Base-by-base conservation (phyloP, 306 rosid genomes). In the Fragaria vesca region DNA sequence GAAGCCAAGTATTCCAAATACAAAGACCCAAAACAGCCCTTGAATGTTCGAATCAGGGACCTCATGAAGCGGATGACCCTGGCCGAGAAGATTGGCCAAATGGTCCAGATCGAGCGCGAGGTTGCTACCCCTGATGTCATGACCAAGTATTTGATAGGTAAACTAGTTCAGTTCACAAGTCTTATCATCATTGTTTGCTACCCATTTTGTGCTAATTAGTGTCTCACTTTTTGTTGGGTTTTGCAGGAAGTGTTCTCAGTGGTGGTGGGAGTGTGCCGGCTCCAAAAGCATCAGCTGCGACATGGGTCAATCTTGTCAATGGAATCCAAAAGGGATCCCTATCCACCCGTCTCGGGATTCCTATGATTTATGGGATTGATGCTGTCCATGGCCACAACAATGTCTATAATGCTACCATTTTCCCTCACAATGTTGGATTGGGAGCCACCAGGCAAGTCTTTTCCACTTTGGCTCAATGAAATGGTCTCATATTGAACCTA, bases 221-320 rank as follows among this genome's bases (percentile, higher is more conserved):
- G 26, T 24, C 15, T 47, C 1, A 46, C 16, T 47, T 47, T 6
- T 42, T 47, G 45, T 32, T 21, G 38, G 48, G 32, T 52, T 75
- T 58, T 81, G 51, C 88, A 95, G 98, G 98, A 83, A 95, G 97
- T 85, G 98, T 95, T 32, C 90, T 95, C 76, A 95, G 98, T 80
- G 98, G 98, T 1, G 98, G 98, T 79, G 98, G 98, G 42, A 95
- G 98, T 86, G 98, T 87, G 50, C 98, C 98, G 61, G 92, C 93
- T 15, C 63, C 81, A 36, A 85, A 95, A 82, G 98, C 98, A 55
- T 78, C 97, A 11, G 87, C 96, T 5, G 90, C 87, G 82, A 10
- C 88, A 0, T 95, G 98, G 98, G 81, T 88, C 50, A 81, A 85
- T 77, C 72, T 84, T 91, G 98, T 95, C 83, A 92, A 89, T 89